Conservation (phyloP, 2,329 filamentous ascomycete genomes). For the Exophiala aquamarina region DNA sequence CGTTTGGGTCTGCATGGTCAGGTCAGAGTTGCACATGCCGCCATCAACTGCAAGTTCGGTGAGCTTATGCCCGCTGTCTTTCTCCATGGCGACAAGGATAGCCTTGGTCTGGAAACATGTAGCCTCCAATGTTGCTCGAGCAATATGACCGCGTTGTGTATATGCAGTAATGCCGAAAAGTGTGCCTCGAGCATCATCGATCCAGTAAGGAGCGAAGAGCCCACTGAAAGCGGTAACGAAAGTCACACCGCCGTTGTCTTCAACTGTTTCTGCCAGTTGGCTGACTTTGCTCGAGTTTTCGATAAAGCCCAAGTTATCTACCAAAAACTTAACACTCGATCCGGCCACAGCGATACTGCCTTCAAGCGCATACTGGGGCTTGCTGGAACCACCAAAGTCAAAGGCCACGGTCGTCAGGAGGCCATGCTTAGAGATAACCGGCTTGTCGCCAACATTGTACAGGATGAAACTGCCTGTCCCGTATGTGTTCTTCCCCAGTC, state of each 20-base stretch:
- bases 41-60: constrained; percentile 79
- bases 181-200: constrained; percentile 86
- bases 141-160: constrained; percentile 82
- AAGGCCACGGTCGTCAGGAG: constrained; percentile 85
- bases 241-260: constrained; percentile 78
- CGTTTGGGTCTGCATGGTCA: constrained; percentile 85
- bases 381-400: constrained; percentile 69
- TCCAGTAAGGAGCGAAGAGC: constrained; percentile 91
- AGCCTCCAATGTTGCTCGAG: constrained; percentile 83
- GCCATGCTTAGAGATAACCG: constrained; percentile 80
- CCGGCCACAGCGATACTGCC: constrained; percentile 82
- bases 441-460: constrained; percentile 82
- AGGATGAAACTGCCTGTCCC: constrained; percentile 87
- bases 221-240: constrained; percentile 91
- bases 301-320: constrained; percentile 66
- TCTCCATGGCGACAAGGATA: constrained; percentile 87
- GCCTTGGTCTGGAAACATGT: constrained; percentile 92
- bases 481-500: constrained; percentile 87
- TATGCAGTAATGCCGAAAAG: constrained; percentile 84
- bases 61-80: constrained; percentile 75
- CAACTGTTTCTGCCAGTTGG: constrained; percentile 62
- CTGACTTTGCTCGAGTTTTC: constrained; percentile 63
- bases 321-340: constrained; percentile 73
- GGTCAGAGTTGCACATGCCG: constrained; percentile 82
- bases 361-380: constrained; percentile 77